These are phyloP conservation scores for Rhodofomes roseus DNA, from an alignment of 1,284 basidiomycete species.

Conservation along the genomic window DNA sequence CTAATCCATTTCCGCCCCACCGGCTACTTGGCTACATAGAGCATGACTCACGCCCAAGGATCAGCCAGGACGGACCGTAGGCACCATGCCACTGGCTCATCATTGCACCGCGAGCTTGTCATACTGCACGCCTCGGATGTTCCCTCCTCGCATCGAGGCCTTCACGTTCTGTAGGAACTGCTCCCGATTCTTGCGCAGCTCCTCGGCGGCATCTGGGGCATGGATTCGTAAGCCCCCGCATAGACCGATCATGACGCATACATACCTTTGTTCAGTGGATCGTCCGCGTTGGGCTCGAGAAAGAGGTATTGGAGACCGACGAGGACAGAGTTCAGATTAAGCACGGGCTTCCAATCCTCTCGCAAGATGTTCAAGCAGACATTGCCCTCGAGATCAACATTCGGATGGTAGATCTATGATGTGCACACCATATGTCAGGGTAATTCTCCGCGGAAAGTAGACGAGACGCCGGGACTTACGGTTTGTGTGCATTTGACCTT, in stretches of 20 bases:
- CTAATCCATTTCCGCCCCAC: background rate
- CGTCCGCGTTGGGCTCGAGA: constrained; percentile 97
- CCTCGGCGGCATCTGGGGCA: constrained; percentile 90
- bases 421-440: background rate
- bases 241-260: constrained; percentile 8
- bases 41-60: background rate
- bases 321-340: constrained; percentile 96
- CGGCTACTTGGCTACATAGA: background rate
- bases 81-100: background rate
- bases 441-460: background rate
- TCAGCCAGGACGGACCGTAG: background rate
- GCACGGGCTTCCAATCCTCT: constrained; percentile 99
- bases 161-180: constrained; percentile 82
- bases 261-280: constrained; percentile 97
- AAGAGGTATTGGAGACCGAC: constrained; percentile 98
- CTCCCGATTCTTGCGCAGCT: constrained; percentile 82
- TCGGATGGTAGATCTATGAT: constrained; percentile 94
- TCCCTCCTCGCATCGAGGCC: constrained; percentile 76
- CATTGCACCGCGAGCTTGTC: constrained; percentile 63
- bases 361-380: constrained; percentile 96
- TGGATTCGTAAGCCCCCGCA: constrained; percentile 1
- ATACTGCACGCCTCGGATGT: constrained; percentile 74
- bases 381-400: constrained; percentile 96
- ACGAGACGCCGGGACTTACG: constrained; percentile 42
- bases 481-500: constrained; percentile 98